Base-by-base conservation (phyloP, 2,329 filamentous ascomycete genomes). In the Drechslerella coelobrocha region DNA sequence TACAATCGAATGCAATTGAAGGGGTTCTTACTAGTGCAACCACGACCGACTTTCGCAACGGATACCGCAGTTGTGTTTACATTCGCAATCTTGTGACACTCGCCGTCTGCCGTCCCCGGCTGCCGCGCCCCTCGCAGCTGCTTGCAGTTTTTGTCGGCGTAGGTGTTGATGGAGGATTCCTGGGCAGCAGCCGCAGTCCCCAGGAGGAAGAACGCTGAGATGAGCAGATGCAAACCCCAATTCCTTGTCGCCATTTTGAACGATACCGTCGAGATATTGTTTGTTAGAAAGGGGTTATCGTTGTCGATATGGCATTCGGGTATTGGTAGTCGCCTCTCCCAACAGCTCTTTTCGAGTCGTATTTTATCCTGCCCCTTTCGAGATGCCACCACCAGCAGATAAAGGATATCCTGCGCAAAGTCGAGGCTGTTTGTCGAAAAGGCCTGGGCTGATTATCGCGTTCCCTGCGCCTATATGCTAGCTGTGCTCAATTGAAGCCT, bases 21-120 rank as follows among this genome's bases (percentile, higher is more conserved):
- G 2, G 19, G 37, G 19, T 34, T 63, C 66, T 55, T 71, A 71
- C 66, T 71, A n/a, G 59, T 41, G 27, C 66, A 71, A 12, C 66
- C 66, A 45, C 51, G 59, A 5, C 52, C 66, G 4, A 71, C 37
- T 1, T 19, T 19, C 1, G 34, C 59, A 27, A 71, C 43, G 2
- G 53, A 41, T 17, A 71, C 29, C 14, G 57, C 52, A 1, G 59
- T 60, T 24, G 54, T 47, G 55, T 71, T 71, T 12, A 5, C 21
- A 9, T 26, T 47, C 10, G 19, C 47, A n/a, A 71, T 50, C 5
- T 19, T 41, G 10, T 63, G 47, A 34, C 66, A 71, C 1, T 14
- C 29, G 1, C 66, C 66, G 21, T 71, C 66, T 4, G 53, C 19
- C 43, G 52, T 59, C 7, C 65, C 65, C 3, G 37, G 37, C 27